phyloP scores from a whole-genome alignment of 495 filamentous ascomycete genomes.

The Talaromyces ruber region DNA sequence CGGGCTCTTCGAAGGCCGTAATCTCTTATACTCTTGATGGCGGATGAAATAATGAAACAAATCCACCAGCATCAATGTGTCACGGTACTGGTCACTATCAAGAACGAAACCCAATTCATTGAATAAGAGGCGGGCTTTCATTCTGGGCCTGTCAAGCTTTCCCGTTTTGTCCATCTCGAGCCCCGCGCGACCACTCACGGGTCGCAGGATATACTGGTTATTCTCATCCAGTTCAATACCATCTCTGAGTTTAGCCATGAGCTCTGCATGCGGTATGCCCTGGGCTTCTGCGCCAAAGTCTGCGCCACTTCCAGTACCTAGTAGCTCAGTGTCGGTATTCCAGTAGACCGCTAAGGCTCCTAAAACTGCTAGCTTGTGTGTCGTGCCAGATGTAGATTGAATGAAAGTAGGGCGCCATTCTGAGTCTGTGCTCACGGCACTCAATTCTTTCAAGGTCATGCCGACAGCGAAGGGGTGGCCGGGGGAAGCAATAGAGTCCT shows the following conservation, averaged over 20 bases:
- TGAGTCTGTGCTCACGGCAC: conserved; percentile 88
- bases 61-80: conserved; percentile 94
- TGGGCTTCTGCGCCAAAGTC: conserved; percentile 55
- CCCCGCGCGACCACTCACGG: conserved; percentile 85
- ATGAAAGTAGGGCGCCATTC: conserved; percentile 94
- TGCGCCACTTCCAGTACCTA: conserved; percentile 63
- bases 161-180: conserved; percentile 90
- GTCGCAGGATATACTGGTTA: conserved; percentile 92
- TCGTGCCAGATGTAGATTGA: conserved; percentile 69
- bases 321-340: conserved; percentile 83
- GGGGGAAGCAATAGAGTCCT: conserved; percentile 91
- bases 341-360: conserved; percentile 89
- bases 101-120: conserved; percentile 93
- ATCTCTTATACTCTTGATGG: conserved; percentile 93
- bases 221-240: conserved; percentile 67
- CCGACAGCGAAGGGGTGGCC: conserved; percentile 93
- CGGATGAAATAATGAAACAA: conserved; percentile 97
- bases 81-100: conserved; percentile 94
- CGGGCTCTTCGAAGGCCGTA: conserved; percentile 74
- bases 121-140: conserved; percentile 85
- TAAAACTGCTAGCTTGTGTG: conserved; percentile 86
- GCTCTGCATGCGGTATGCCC: conserved; percentile 57
- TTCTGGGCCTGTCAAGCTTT: conserved; percentile 67
- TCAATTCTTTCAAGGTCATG: conserved; percentile 86
- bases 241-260: conserved; percentile 64